Percentiles rank a stretch among this genome's conserved stretches.
Evolutionary conservation across 2,329 filamentous ascomycete species (phyloP).

Genomic region (Ustulina deusta): DNA sequence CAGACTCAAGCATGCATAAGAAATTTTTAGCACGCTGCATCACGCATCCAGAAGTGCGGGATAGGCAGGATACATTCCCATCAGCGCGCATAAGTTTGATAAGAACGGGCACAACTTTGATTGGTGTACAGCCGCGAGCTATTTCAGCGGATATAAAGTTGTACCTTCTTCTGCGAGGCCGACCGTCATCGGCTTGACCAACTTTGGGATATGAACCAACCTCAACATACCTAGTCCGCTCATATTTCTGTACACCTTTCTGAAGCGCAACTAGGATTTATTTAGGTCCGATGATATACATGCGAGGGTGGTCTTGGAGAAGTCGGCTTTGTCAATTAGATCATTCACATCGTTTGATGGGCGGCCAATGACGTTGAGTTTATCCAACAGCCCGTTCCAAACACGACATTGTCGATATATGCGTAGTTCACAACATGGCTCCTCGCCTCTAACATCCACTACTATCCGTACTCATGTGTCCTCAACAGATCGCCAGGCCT

Average conservation of each 20-base stretch:
- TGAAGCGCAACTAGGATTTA: slow-evolving; percentile 2
- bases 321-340: neutral
- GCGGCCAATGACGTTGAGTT: neutral
- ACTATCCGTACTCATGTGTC: neutral
- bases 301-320: neutral
- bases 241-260: neutral
- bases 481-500: neutral
- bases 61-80: neutral
- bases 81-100: neutral
- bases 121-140: neutral
- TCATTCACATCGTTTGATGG: neutral
- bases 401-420: slow-evolving; percentile 1
- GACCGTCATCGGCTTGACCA: neutral
- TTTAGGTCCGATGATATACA: neutral
- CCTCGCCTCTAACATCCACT: neutral
- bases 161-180: neutral
- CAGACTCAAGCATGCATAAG: too few species aligned
- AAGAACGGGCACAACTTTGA: neutral
- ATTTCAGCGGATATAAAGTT: neutral
- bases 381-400: neutral
- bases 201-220: neutral
- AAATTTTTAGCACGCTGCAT: too few species aligned
- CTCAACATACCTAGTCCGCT: neutral
- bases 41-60: too few species aligned
- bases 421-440: slow-evolving; percentile 1